Conservation (phyloP, 345 rosid genomes). For the Geranium rotundifolium region DNA sequence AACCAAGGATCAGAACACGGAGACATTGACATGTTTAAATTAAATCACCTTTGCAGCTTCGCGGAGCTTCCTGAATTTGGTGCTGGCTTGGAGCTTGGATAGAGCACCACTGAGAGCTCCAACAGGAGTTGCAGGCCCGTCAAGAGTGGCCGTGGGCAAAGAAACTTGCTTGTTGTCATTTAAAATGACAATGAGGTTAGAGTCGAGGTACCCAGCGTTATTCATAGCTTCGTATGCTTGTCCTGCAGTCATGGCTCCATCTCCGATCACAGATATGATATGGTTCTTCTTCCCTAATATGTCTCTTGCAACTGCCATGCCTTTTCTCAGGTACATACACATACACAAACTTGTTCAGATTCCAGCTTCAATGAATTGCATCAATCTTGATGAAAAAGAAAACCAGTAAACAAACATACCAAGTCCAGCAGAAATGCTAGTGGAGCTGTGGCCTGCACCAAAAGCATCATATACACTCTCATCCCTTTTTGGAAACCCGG, state of each 20-base stretch:
- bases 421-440: constrained; percentile 75
- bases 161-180: constrained; percentile 72
- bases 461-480: constrained; percentile 62
- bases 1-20: not conserved
- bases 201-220: constrained; percentile 55
- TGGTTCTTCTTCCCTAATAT: constrained; percentile 42
- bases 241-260: constrained; percentile 78
- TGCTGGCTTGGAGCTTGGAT: constrained; percentile 50
- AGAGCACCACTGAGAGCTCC: constrained; percentile 58
- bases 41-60: constrained; percentile 50
- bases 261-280: constrained; percentile 63
- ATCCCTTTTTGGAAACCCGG: constrained; percentile 69
- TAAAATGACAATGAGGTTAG: constrained; percentile 43
- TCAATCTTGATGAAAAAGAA: not conserved
- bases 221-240: constrained; percentile 74
- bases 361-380: not conserved
- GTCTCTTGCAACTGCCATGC: constrained; percentile 72
- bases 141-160: constrained; percentile 64
- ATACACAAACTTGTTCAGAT: not conserved
- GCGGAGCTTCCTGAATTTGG: constrained; percentile 53
- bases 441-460: constrained; percentile 69
- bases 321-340: constrained; percentile 12
- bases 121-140: constrained; percentile 64
- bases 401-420: constrained; percentile 21
- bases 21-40: not conserved